These are phyloP conservation scores for Camelina sativa DNA, from an alignment of 345 rosid species.

Conservation along the genomic window DNA sequence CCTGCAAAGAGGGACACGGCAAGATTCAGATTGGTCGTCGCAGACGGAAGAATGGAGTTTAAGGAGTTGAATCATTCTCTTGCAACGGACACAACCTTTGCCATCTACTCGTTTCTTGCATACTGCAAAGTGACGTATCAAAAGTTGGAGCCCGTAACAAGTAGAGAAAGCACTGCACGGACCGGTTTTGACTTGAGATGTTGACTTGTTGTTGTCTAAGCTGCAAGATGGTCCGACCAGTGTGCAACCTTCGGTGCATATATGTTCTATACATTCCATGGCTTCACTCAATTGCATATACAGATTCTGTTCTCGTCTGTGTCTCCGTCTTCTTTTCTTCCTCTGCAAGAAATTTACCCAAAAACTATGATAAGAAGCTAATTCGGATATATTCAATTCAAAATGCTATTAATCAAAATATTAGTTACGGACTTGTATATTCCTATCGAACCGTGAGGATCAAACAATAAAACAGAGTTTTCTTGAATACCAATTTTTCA, in stretches of 20 bases:
- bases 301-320: slow-evolving; percentile 59
- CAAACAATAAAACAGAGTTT: slow-evolving; percentile 1
- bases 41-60: slow-evolving; percentile 83
- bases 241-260: slow-evolving; percentile 88
- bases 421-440: no score
- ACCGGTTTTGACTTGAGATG: slow-evolving; percentile 26
- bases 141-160: slow-evolving; percentile 73
- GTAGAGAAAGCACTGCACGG: slow-evolving; percentile 67
- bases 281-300: slow-evolving; percentile 77
- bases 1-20: slow-evolving; percentile 96
- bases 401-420: no score
- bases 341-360: slow-evolving; percentile 54
- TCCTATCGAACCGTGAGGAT: no score
- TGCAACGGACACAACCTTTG: slow-evolving; percentile 71
- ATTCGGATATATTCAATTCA: not conserved
- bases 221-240: slow-evolving; percentile 62
- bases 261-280: slow-evolving; percentile 88
- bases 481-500: not conserved
- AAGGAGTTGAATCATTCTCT: slow-evolving; percentile 89
- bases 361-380: slow-evolving; percentile 6
- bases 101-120: slow-evolving; percentile 67
- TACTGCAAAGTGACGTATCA: slow-evolving; percentile 74
- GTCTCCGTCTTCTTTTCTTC: slow-evolving; percentile 65
- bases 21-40: slow-evolving; percentile 64
- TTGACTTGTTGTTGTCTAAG: slow-evolving; percentile 35